Base-by-base conservation (phyloP, 2,329 filamentous ascomycete genomes). In the Rugonectria rugulosa region DNA sequence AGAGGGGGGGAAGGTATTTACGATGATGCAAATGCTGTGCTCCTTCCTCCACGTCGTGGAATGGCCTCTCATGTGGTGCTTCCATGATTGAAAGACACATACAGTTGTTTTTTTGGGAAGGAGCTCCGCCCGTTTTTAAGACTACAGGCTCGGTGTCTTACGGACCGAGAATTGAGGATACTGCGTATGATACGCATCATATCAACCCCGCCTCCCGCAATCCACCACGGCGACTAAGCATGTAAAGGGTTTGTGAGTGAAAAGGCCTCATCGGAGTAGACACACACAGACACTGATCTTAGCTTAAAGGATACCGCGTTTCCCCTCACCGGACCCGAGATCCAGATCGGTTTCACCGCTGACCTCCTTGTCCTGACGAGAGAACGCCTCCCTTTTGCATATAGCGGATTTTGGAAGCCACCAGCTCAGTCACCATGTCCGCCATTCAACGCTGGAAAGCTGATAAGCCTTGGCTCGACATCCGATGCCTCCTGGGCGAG, bases 401-500 rank as follows among this genome's bases (percentile, higher is more conserved):
- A 21, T 12, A 23, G 36, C 23, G 20, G 21, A 34, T 27, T 14
- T 14, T 14, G n/a, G 21, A 36, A 40, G 21, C 12, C 21, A 45
- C 53, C 44, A 77, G 77, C 72, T 65, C 75, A 40, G 21, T 14
- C 21, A 45, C 53, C 44, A 77, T 77, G 72, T 65, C 75, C 44
- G 59, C 66, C 17, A 62, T 80, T 23, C 77, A 84, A 61, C 72
- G 76, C 57, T 86, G 82, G 83, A 75, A 75, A 51, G 78, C 81
- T 59, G 75, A 70, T 38, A 70, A 79, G 72, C 81, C 82, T 6
- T 86, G 82, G 74, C 79, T 93, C 59, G 68, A 74, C 27, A 77
- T 87, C 63, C 81, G 84, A 62, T 91, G 88, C 75, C 78, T 76
- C 12, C 81, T 93, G 24, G 89, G 88, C 61, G 90, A 94, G 73